Percentiles rank a stretch among this genome's conserved stretches.
These are phyloP conservation scores for Tolypocladium inflatum DNA, from an alignment of 2,329 filamentous ascomycete genomes.

Conservation along the genomic window DNA sequence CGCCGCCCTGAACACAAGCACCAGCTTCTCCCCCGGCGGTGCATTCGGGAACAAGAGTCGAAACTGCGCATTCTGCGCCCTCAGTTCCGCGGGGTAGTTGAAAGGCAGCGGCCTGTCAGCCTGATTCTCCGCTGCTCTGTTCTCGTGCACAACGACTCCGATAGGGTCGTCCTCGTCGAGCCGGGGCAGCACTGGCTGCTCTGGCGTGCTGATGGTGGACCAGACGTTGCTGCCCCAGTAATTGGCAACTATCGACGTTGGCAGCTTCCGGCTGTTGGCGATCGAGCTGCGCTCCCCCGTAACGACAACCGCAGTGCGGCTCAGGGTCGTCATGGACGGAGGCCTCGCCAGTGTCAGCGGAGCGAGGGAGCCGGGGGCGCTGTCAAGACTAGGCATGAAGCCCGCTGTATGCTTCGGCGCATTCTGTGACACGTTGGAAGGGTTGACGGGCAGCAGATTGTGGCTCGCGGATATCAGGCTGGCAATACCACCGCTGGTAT, in stretches of 20 bases:
- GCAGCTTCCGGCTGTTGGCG: slow-evolving; percentile 61
- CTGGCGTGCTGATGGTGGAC: slow-evolving; percentile 26
- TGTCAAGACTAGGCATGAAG: slow-evolving; percentile 31
- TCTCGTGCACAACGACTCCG: slow-evolving; percentile 27
- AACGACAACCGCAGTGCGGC: slow-evolving; percentile 73
- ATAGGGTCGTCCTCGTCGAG: slow-evolving; percentile 29
- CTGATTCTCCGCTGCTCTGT: slow-evolving; percentile 17
- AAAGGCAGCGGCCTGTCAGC: slow-evolving; percentile 51
- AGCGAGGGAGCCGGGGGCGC: slow-evolving; percentile 56
- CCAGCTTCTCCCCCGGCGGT: slow-evolving; percentile 66
- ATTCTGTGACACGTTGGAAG: slow-evolving; percentile 15
- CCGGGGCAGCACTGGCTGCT: slow-evolving; percentile 20
- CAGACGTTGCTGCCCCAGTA: slow-evolving; percentile 87
- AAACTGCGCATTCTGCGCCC: slow-evolving; percentile 87
- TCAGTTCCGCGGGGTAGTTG: slow-evolving; percentile 74
- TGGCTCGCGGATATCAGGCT: slow-evolving; percentile 81
- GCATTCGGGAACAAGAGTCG: slow-evolving; percentile 81
- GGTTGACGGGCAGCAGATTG: slow-evolving; percentile 58
- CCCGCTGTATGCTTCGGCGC: slow-evolving; percentile 17
- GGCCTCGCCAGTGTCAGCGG: slow-evolving; percentile 76
- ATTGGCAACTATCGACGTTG: slow-evolving; percentile 82
- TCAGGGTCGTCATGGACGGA: slow-evolving; percentile 75
- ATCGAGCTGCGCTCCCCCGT: slow-evolving; percentile 65
- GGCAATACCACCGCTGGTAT: slow-evolving; percentile 58
- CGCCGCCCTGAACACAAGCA: slow-evolving; percentile 85